phyloP scores from a whole-genome alignment of 164 flowering plant genomes.

The Nymphaea colorata region DNA sequence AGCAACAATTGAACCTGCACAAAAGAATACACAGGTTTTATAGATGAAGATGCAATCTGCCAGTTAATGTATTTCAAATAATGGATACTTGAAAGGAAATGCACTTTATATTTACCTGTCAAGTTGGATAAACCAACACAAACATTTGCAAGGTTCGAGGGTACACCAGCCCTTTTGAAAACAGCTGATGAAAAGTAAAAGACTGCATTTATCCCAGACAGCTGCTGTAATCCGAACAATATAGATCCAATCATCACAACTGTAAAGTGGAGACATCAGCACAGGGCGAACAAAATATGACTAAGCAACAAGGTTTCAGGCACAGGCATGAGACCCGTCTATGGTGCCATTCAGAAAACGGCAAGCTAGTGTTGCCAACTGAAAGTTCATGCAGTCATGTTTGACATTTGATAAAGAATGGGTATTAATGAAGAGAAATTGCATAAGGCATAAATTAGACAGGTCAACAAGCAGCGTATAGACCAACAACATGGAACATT shows the following conservation, averaged over 20 bases:
- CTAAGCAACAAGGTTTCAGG: neutral
- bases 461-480: too few species aligned
- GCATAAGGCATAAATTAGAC: neutral
- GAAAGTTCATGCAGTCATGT: neutral
- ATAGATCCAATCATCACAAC: conserved; percentile 90
- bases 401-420: neutral
- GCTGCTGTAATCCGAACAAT: conserved; percentile 70
- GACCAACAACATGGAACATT: too few species aligned
- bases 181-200: conserved; percentile 73
- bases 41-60: neutral
- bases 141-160: conserved; percentile 46
- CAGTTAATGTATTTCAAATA: too few species aligned
- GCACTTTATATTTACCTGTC: conserved; percentile 22
- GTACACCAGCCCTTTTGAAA: conserved; percentile 54
- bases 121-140: conserved; percentile 50
- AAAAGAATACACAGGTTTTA: neutral
- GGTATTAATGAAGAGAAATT: neutral
- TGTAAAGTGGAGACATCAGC: conserved; percentile 48
- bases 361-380: neutral
- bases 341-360: neutral
- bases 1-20: conserved; percentile 69
- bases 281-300: conserved; percentile 16
- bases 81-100: too few species aligned
- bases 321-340: too few species aligned
- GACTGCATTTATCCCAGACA: conserved; percentile 79